Conservation (phyloP, 2,329 filamentous ascomycete species). For the Echinosphaeria canescens region DNA sequence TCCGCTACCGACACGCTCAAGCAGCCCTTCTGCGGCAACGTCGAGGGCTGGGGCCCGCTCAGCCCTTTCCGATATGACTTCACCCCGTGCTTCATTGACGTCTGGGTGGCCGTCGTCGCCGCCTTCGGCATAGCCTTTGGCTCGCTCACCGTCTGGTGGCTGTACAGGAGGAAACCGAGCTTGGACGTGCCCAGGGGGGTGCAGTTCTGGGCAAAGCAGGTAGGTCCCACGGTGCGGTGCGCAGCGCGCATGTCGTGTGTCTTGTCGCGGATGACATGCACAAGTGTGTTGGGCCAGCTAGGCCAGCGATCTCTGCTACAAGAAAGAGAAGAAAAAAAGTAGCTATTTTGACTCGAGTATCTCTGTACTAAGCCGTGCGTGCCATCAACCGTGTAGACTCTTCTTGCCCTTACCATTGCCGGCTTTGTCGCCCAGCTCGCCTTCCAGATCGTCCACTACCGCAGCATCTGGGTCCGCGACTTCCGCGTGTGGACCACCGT, state of each 20-base stretch:
- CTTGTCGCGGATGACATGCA: background rate
- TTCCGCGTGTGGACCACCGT: slow-evolving; percentile 73
- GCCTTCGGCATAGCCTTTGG: slow-evolving; percentile 63
- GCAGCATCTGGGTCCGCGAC: slow-evolving; percentile 52
- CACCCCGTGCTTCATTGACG: slow-evolving; percentile 91
- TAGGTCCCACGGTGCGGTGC: slow-evolving; percentile 15
- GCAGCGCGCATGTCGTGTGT: background rate
- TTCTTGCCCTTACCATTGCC: slow-evolving; percentile 45
- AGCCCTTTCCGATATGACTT: slow-evolving; percentile 81
- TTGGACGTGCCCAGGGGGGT: slow-evolving; percentile 56
- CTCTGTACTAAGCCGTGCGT: no score
- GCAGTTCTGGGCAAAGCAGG: slow-evolving; percentile 88
- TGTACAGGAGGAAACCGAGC: slow-evolving; percentile 46
- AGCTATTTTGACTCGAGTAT: slow-evolving; percentile 1
- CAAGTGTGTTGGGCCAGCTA: background rate
- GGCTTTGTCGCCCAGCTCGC: slow-evolving; percentile 51
- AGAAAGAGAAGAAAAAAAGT: slow-evolving; percentile 1
- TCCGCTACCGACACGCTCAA: slow-evolving; percentile 21
- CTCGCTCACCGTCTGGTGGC: slow-evolving; percentile 56
- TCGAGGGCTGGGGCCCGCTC: slow-evolving; percentile 88
- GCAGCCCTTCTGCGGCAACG: slow-evolving; percentile 70
- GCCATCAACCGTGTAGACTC: slow-evolving; percentile 14
- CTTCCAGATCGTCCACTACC: slow-evolving; percentile 52
- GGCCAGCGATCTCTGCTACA: slow-evolving; percentile 4
- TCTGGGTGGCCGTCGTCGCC: slow-evolving; percentile 64